Conservation (phyloP, 1,284 basidiomycete genomes). For the Ganoderma sinense region DNA sequence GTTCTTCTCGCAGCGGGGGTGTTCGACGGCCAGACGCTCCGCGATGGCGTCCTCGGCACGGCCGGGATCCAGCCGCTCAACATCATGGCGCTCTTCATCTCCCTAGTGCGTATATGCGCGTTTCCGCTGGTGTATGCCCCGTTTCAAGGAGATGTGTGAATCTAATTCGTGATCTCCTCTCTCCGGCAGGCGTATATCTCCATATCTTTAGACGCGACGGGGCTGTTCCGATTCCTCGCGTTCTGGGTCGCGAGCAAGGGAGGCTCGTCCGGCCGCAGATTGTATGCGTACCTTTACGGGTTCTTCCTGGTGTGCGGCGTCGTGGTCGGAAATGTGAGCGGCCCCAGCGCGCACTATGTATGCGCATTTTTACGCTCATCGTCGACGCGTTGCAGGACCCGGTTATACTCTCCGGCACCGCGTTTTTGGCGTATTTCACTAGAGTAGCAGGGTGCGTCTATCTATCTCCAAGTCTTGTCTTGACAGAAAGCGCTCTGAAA, state of each 20-base stretch:
- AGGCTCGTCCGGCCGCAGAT: constrained; percentile 64
- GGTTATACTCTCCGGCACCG: constrained; percentile 86
- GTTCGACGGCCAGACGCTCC: constrained; percentile 69
- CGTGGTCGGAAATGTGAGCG: constrained; percentile 80
- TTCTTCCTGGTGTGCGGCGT: constrained; percentile 73
- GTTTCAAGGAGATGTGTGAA: not conserved
- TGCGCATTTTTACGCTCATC: not conserved
- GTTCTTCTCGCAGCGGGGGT: constrained; percentile 81
- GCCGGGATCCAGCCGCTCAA: constrained; percentile 91
- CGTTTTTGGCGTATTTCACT: constrained; percentile 88
- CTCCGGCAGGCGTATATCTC: constrained; percentile 85
- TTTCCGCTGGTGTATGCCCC: not conserved
- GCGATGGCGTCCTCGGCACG: constrained; percentile 75
- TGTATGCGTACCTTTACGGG: constrained; percentile 56
- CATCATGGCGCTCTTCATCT: constrained; percentile 92
- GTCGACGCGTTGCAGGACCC: constrained; percentile 61
- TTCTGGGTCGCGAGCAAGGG: constrained; percentile 81
- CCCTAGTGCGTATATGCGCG: constrained; percentile 56
- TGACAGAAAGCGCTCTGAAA: not conserved
- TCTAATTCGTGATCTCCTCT: not conserved
- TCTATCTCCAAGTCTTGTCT: not conserved
- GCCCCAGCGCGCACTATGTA: not conserved
- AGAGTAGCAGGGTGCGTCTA: constrained; percentile 64
- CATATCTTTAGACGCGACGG: constrained; percentile 91
- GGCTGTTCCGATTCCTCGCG: constrained; percentile 79